These are phyloP conservation scores for Gliomastix tumulicola DNA, from an alignment of 2,329 filamentous ascomycete genomes.

Conservation along the genomic window DNA sequence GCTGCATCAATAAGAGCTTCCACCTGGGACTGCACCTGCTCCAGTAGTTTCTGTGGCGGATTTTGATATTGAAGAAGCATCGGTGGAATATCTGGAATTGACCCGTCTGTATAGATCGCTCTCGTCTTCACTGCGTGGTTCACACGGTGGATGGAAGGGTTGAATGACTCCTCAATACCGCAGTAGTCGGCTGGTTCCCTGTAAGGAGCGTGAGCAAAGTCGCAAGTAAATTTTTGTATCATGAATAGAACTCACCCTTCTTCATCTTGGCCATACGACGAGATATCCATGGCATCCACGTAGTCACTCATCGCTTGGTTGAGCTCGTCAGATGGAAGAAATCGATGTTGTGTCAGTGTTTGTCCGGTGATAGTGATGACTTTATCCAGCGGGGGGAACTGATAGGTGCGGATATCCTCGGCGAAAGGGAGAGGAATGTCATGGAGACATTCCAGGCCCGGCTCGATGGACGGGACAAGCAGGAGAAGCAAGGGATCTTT, in stretches of 20 bases:
- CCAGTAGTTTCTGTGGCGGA: conserved; percentile 61
- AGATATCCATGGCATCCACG: conserved; percentile 88
- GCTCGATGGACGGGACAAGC: conserved; percentile 72
- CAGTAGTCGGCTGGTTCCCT: conserved; percentile 60
- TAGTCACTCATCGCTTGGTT: conserved; percentile 81
- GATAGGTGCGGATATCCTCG: conserved; percentile 85
- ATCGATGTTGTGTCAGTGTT: conserved; percentile 71
- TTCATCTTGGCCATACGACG: conserved; percentile 62
- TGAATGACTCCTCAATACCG: conserved; percentile 73
- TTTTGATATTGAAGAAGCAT: conserved; percentile 66
- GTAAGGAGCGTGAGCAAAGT: conserved; percentile 7
- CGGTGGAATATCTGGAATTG: conserved; percentile 54
- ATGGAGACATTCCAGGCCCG: conserved; percentile 75
- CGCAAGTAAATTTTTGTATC: not conserved
- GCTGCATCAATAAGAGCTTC: conserved; percentile 60
- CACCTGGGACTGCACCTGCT: conserved; percentile 49
- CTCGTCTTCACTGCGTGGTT: conserved; percentile 79
- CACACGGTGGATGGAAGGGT: conserved; percentile 80
- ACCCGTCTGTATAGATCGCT: conserved; percentile 64
- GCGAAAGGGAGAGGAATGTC: conserved; percentile 89
- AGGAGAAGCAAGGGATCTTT: conserved; percentile 72
- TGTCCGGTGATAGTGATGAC: conserved; percentile 84
- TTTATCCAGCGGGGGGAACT: conserved; percentile 82
- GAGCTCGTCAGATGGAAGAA: conserved; percentile 71
- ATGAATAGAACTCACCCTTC: conserved; percentile 50